Evolutionary conservation across 2,329 filamentous ascomycete species (phyloP).

Genomic region (Neoascochyta sp.): DNA sequence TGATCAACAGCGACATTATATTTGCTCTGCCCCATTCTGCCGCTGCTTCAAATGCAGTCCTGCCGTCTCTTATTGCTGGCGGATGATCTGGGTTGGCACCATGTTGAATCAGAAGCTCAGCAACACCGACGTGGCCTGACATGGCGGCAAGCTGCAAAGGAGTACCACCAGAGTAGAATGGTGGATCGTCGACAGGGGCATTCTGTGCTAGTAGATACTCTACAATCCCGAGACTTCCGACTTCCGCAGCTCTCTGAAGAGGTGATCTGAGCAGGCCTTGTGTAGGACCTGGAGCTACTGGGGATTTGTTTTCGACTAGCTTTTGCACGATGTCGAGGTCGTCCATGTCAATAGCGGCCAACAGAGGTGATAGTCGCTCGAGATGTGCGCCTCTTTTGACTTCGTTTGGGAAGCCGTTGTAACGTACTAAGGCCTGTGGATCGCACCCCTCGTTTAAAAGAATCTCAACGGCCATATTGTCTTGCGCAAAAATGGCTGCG

Average conservation of each 20-base stretch:
- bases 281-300: neutral
- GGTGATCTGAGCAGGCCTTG: slow-evolving; percentile 7
- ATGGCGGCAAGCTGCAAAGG: slow-evolving; percentile 9
- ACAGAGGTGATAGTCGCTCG: slow-evolving; percentile 1
- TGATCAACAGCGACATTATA: slow-evolving; percentile 6
- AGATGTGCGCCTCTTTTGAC: neutral
- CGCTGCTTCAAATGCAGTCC: slow-evolving; percentile 11
- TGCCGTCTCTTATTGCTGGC: slow-evolving; percentile 6
- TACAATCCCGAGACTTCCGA: slow-evolving; percentile 8
- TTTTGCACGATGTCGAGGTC: slow-evolving; percentile 1
- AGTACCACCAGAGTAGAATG: slow-evolving; percentile 5
- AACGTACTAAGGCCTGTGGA: slow-evolving; percentile 3
- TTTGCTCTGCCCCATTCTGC: slow-evolving; percentile 7
- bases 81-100: slow-evolving; percentile 5
- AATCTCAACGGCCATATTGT: slow-evolving; percentile 1
- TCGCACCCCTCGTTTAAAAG: slow-evolving; percentile 1
- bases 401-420: neutral
- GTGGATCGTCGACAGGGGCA: slow-evolving; percentile 1
- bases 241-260: slow-evolving; percentile 9
- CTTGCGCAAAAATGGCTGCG: slow-evolving; percentile 1
- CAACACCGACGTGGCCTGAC: slow-evolving; percentile 7
- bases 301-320: slow-evolving; percentile 2
- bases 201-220: slow-evolving; percentile 2
- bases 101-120: slow-evolving; percentile 3
- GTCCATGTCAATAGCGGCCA: slow-evolving; percentile 5